Evolutionary conservation across 192 early-diverging fungal species (phyloP).

Genomic region (Hyaloraphidium curvatum): DNA sequence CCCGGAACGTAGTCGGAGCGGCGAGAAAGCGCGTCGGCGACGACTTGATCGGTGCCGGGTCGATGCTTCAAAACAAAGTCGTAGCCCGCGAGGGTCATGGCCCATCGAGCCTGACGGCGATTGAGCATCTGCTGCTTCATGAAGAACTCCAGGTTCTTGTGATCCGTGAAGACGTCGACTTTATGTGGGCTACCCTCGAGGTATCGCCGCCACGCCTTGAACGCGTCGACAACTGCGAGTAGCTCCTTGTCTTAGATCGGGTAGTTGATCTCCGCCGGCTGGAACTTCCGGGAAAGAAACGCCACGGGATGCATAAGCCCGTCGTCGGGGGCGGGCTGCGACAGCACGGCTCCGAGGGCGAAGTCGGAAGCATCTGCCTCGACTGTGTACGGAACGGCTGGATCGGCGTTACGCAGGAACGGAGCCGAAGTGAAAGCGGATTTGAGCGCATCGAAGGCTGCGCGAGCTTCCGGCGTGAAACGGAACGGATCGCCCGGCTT

Average conservation of each 20-base stretch:
- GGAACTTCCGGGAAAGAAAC: too few species aligned
- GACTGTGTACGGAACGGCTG: too few species aligned
- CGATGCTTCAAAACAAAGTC: conserved; percentile 10
- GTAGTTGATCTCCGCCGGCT: conserved; percentile 13
- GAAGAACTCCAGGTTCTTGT: conserved; percentile 22
- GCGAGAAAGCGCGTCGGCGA: conserved; percentile 16
- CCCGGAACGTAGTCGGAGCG: too few species aligned
- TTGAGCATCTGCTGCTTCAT: conserved; percentile 9
- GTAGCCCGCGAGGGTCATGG: conserved; percentile 9
- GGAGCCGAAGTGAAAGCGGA: too few species aligned
- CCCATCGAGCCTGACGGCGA: conserved; percentile 16
- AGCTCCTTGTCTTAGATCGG: conserved; percentile 19
- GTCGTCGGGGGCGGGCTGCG: too few species aligned
- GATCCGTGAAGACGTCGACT: conserved; percentile 18
- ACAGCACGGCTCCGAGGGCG: too few species aligned
- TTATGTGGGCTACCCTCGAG: conserved; percentile 7
- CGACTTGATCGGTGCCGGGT: conserved; percentile 10
- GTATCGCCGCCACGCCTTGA: conserved; percentile 16
- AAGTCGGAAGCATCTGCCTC: too few species aligned
- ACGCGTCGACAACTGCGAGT: conserved; percentile 17
- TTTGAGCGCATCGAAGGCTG: too few species aligned
- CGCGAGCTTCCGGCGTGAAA: too few species aligned
- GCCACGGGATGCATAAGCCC: too few species aligned
- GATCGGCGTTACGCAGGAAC: too few species aligned
- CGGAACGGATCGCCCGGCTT: too few species aligned